These are phyloP conservation scores for Emergomyces africanus DNA, from an alignment of 2,329 filamentous ascomycete genomes.

Conservation along the genomic window DNA sequence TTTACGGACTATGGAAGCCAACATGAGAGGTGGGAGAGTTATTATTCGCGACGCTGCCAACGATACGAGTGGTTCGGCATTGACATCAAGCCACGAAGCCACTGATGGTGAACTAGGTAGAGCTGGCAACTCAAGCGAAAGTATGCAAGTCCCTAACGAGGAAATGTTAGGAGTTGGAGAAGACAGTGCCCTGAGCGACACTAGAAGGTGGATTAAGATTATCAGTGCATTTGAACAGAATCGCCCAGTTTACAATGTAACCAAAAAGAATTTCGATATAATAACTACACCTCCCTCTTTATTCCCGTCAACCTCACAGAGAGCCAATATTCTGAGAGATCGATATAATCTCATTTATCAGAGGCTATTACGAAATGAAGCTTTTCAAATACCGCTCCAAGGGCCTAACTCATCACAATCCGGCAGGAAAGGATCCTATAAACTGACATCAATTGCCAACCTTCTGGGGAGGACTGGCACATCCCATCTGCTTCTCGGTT, in stretches of 20 bases:
- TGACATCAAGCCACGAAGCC: conserved; percentile 51
- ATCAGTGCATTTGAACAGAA: conserved; percentile 79
- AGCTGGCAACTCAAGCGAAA: conserved; percentile 15
- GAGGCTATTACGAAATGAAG: conserved; percentile 79
- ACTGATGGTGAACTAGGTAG: conserved; percentile 31
- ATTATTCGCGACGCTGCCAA: conserved; percentile 9
- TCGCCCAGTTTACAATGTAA: conserved; percentile 32
- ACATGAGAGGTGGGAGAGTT: conserved; percentile 68
- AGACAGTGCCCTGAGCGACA: conserved; percentile 30
- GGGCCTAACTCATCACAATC: conserved; percentile 45
- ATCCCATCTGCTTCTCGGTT: conserved; percentile 73
- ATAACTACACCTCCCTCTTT: conserved; percentile 53
- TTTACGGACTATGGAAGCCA: conserved; percentile 68
- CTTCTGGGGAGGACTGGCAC: conserved; percentile 66
- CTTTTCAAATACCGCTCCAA: conserved; percentile 67
- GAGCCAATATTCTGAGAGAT: conserved; percentile 76
- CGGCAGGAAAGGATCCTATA: conserved; percentile 50
- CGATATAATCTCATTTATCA: conserved; percentile 88
- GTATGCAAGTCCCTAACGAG: conserved; percentile 35
- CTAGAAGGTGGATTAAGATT: conserved; percentile 71
- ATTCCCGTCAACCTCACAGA: conserved; percentile 65
- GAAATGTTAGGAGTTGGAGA: conserved; percentile 5
- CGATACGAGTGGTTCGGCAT: conserved; percentile 37
- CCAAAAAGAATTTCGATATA: conserved; percentile 83
- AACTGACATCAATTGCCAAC: conserved; percentile 74